Conservation (phyloP, 495 filamentous ascomycete genomes). For the Talaromyces nanjingensis region DNA sequence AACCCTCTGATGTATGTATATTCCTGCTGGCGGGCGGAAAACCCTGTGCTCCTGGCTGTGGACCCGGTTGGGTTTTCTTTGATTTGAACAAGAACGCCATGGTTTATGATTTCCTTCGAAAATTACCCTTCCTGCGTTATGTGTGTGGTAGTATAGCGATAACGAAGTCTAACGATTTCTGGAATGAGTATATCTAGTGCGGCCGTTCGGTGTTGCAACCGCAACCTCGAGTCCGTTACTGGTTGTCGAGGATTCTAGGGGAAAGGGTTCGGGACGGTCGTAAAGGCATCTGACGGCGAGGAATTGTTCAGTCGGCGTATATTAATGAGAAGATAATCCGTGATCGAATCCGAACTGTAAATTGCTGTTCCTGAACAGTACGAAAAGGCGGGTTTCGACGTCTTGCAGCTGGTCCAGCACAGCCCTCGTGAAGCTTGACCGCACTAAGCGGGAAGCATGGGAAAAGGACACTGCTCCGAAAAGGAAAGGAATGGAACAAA, state of each 20-base stretch:
- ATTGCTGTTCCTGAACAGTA: not conserved
- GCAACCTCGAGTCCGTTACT: not conserved
- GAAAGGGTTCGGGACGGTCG: not conserved
- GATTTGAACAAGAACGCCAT: constrained; percentile 62
- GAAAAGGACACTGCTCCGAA: not conserved
- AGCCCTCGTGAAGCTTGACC: constrained; percentile 3
- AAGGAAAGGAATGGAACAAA: not conserved
- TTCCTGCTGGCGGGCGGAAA: constrained; percentile 50
- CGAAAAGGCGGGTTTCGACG: not conserved
- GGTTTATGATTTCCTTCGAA: constrained; percentile 13
- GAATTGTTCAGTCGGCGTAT: not conserved
- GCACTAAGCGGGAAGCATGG: constrained; percentile 5
- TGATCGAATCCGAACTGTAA: not conserved
- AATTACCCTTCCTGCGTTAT: not conserved
- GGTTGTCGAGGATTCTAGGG: not conserved
- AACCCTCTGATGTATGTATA: constrained; percentile 42
- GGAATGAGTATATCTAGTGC: not conserved
- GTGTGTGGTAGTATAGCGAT: not conserved
- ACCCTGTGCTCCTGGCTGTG: constrained; percentile 30
- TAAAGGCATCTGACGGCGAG: not conserved
- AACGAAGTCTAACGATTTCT: not conserved
- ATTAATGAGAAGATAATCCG: not conserved
- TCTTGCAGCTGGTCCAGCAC: not conserved
- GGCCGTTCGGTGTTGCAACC: not conserved
- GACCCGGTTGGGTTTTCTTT: constrained; percentile 46